phyloP scores from a whole-genome alignment of 768 basidiomycete genomes.

The Russula sp. region DNA sequence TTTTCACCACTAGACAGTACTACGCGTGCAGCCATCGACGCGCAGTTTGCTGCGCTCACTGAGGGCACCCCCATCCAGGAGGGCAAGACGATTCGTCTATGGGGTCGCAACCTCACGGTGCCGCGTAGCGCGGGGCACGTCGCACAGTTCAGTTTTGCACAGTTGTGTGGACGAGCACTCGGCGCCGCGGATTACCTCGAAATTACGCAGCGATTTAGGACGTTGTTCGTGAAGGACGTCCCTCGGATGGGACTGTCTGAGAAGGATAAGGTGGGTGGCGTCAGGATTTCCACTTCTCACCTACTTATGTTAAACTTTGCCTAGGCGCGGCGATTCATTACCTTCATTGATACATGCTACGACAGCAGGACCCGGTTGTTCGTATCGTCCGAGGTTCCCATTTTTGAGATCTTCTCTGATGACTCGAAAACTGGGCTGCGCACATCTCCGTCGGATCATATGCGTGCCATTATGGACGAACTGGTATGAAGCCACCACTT shows the following conservation, averaged over 20 bases:
- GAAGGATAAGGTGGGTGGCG: conserved; percentile 73
- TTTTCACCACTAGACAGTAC: conserved; percentile 72
- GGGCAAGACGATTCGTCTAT: conserved; percentile 71
- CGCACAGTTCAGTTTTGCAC: conserved; percentile 81
- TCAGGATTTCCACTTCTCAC: neutral
- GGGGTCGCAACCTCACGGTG: conserved; percentile 81
- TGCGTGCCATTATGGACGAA: conserved; percentile 94
- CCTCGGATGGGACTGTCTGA: conserved; percentile 82
- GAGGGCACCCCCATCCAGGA: conserved; percentile 53
- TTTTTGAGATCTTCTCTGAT: conserved; percentile 86
- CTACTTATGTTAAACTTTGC: conserved; percentile 5
- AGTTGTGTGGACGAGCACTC: conserved; percentile 84
- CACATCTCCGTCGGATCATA: conserved; percentile 67
- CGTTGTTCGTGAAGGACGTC: conserved; percentile 83
- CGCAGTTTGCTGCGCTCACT: conserved; percentile 77
- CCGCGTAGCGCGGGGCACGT: conserved; percentile 77
- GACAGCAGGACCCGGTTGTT: conserved; percentile 94
- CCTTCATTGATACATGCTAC: conserved; percentile 96
- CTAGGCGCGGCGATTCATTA: conserved; percentile 92
- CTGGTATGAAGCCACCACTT: conserved; percentile 47
- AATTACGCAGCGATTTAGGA: conserved; percentile 82
- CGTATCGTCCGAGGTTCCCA: conserved; percentile 88
- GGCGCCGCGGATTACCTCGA: conserved; percentile 96
- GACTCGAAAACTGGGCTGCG: conserved; percentile 42
- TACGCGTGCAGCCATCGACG: conserved; percentile 67